Base-by-base conservation (phyloP, 1,139 yeast species). In the Geotrichum candidum region DNA sequence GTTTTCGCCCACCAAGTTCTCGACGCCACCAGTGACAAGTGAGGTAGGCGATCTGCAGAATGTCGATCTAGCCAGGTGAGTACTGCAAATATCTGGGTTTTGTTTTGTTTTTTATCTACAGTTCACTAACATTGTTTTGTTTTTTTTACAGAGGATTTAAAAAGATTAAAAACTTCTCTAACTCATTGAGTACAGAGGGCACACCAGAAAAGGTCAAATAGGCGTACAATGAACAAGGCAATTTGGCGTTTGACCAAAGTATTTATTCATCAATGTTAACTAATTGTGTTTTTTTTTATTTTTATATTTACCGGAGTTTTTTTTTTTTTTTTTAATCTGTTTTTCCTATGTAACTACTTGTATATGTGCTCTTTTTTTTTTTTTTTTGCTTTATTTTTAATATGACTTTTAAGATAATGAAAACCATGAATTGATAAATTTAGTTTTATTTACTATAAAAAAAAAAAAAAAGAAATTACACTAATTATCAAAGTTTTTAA, bases 41-140 rank as follows among this genome's bases (percentile, higher is more conserved):
- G 74, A 70, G 27, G 68, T 77, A 11, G 80, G 80, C 1, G 83
- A 80, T 65, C 70, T 80, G 54, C 77, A 77, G 61, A 78, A 80
- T 64, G 80, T 80, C 50, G 84, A 80, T 68, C 68, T 80, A 54
- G 78, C 80, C 2, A 56, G 70, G 59, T 56, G 50, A 70, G 71
- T 38, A 67, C 66, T 57, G 56, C 66, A 38, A 65, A 66, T 58
- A 22, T 51, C 51, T 41, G 25, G 46, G 15, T 10, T 13, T 27
- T 50, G 10, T 51, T 18, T 58, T 15, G 2, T 41, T 41, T 41
- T 3, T n/a, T n/a, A 2, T 41, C 10, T 29, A 18, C 18, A 29
- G 10, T 5, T 29, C 33, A 5, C 48, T 41, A 41, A 41, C 48
- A 15, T 41, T 1, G n/a, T n/a, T n/a, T 48, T 23, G 11, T 22